Percentiles rank a stretch among this genome's conserved stretches.
Conservation (phyloP, 1,139 yeast genomes). For the Debaryomyces nepalensis region DNA sequence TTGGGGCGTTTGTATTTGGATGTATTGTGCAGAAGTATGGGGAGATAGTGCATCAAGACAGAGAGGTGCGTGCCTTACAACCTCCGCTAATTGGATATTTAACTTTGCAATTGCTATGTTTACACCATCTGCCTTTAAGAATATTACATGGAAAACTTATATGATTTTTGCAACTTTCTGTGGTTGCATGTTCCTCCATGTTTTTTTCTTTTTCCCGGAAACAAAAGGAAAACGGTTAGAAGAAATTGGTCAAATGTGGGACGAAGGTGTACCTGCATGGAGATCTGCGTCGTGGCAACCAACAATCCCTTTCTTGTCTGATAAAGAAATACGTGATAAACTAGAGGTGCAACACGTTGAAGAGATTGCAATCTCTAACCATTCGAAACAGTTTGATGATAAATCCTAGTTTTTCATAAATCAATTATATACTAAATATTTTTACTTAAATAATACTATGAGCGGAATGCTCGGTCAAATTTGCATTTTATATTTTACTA, state of each 20-base stretch:
- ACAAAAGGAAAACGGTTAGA: slow-evolving; percentile 68
- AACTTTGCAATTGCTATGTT: slow-evolving; percentile 52
- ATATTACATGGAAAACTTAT: slow-evolving; percentile 55
- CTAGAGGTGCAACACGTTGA: slow-evolving; percentile 1
- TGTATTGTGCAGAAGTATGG: slow-evolving; percentile 56
- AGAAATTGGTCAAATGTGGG: slow-evolving; percentile 66
- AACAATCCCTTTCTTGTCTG: slow-evolving; percentile 45
- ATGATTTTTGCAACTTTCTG: slow-evolving; percentile 54
- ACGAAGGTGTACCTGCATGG: slow-evolving; percentile 64
- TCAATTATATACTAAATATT: not conserved
- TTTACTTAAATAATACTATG: not conserved
- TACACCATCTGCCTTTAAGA: slow-evolving; percentile 49
- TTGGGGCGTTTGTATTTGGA: slow-evolving; percentile 61
- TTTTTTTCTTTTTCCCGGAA: slow-evolving; percentile 69
- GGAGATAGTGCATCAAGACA: slow-evolving; percentile 53
- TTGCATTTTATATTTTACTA: too few relatives aligned
- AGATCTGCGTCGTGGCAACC: slow-evolving; percentile 49
- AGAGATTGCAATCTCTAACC: not conserved
- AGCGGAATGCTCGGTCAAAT: too few relatives aligned
- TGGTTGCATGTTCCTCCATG: slow-evolving; percentile 58
- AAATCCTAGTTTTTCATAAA: not conserved
- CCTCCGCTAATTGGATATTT: slow-evolving; percentile 53
- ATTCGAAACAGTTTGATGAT: not conserved
- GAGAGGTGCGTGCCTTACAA: slow-evolving; percentile 54
- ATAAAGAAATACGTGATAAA: slow-evolving; percentile 30